Percentiles rank a stretch among this genome's conserved stretches.
Conservation (phyloP, 495 filamentous ascomycete genomes). For the Penicillium pulvis region DNA sequence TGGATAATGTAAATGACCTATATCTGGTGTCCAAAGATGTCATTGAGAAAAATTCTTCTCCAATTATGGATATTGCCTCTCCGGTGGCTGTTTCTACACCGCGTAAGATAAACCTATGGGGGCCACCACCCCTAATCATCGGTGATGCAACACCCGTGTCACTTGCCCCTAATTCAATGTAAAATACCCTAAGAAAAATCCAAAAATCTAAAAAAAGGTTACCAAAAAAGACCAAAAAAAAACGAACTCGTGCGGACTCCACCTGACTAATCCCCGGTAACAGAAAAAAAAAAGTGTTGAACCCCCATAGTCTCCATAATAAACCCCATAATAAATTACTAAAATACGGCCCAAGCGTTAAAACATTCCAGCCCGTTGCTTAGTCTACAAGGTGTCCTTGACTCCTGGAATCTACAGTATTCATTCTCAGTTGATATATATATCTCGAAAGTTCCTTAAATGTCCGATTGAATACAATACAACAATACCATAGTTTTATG, state of each 20-base stretch:
- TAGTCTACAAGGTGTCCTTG: conserved; percentile 16
- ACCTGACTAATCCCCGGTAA: conserved; percentile 18
- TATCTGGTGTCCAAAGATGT: too few species aligned
- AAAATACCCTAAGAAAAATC: conserved; percentile 16
- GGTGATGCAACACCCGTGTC: conserved; percentile 35
- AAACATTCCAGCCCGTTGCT: conserved; percentile 30
- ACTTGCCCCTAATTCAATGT: conserved; percentile 16
- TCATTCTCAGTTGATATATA: too few species aligned
- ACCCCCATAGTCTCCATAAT: conserved; percentile 4
- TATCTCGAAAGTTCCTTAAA: too few species aligned
- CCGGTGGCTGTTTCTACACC: neutral
- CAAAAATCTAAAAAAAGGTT: conserved; percentile 25
- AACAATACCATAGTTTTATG: neutral
- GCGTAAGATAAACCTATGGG: neutral
- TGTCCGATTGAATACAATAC: too few species aligned
- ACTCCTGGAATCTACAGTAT: neutral
- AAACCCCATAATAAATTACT: neutral
- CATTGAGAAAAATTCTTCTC: too few species aligned
- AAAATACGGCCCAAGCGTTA: conserved; percentile 17
- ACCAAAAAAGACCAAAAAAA: conserved; percentile 13
- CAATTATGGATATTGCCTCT: neutral
- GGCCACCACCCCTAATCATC: conserved; percentile 13
- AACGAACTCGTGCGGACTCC: conserved; percentile 29
- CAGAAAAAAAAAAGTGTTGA: conserved; percentile 3
- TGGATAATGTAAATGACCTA: too few species aligned